Conservation (phyloP, 2,329 filamentous ascomycete species). For the Endoconidiophora polonica region DNA sequence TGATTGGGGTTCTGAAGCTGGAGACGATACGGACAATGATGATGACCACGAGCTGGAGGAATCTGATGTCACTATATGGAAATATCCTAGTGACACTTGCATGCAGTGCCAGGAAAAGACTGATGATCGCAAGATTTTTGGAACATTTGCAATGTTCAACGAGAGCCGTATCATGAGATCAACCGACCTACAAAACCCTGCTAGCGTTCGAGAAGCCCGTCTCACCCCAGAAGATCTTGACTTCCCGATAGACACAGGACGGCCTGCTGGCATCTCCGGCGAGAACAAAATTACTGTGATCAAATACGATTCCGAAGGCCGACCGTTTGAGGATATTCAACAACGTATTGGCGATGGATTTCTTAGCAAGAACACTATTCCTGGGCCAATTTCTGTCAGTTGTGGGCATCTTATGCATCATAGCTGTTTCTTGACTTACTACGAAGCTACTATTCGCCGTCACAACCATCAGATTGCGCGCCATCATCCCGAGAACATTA, state of each 20-base stretch:
- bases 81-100: constrained; percentile 83
- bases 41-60: constrained; percentile 48
- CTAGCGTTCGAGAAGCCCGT: constrained; percentile 70
- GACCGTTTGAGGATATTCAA: constrained; percentile 54
- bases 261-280: constrained; percentile 80
- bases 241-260: constrained; percentile 61
- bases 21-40: constrained; percentile 57
- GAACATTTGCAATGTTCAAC: constrained; percentile 79
- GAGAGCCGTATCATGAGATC: constrained; percentile 76
- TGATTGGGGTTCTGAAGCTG: constrained; percentile 67
- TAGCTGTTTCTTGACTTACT: constrained; percentile 83
- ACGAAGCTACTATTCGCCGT: constrained; percentile 63
- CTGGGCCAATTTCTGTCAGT: constrained; percentile 71
- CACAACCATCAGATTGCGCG: constrained; percentile 87
- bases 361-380: constrained; percentile 45
- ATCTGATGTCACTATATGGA: constrained; percentile 53
- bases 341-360: constrained; percentile 85
- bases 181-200: constrained; percentile 65
- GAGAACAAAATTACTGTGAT: constrained; percentile 66
- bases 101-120: constrained; percentile 95
- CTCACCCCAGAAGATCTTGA: constrained; percentile 70
- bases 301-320: constrained; percentile 58
- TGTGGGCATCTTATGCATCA: constrained; percentile 99
- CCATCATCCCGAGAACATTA: constrained; percentile 72
- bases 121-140: constrained; percentile 74